Conservation (phyloP, 495 filamentous ascomycete species). For the Xylaria cubensis region DNA sequence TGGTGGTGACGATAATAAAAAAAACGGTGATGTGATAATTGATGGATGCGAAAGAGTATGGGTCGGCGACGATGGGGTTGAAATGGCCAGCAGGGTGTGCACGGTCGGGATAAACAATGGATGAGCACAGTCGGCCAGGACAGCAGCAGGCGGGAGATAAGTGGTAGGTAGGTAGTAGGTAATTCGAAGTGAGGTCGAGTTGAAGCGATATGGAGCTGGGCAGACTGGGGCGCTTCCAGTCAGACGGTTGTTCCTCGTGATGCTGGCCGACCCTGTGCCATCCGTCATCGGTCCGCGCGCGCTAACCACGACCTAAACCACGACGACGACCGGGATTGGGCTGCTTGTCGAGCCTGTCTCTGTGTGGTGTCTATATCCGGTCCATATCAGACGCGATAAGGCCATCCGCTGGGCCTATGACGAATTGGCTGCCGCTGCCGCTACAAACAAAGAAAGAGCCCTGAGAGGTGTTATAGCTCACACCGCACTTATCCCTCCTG, state of each 20-base stretch:
- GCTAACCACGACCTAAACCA: conserved; percentile 26
- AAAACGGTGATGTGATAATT: not conserved
- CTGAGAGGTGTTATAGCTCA: not conserved
- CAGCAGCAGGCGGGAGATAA: not conserved
- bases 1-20: not conserved
- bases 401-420: conserved; percentile 20
- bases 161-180: not conserved
- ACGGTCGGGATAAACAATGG: conserved; percentile 7
- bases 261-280: conserved; percentile 41
- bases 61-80: conserved; percentile 9
- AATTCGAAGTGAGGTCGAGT: conserved; percentile 1
- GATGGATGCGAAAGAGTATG: conserved; percentile 12
- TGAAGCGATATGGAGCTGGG: conserved; percentile 18
- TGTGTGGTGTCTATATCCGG: not conserved
- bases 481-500: conserved; percentile 1
- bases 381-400: conserved; percentile 20
- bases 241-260: conserved; percentile 43
- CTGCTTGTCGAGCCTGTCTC: not conserved
- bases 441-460: not conserved
- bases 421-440: conserved; percentile 12
- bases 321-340: not conserved
- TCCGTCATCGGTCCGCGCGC: conserved; percentile 46
- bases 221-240: conserved; percentile 24
- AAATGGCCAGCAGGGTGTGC: not conserved
- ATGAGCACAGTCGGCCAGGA: not conserved